Percentiles rank a stretch among this genome's conserved stretches.
Conservation (phyloP, 192 early-diverging fungal species). For the Rhizoclosmatium sp. region DNA sequence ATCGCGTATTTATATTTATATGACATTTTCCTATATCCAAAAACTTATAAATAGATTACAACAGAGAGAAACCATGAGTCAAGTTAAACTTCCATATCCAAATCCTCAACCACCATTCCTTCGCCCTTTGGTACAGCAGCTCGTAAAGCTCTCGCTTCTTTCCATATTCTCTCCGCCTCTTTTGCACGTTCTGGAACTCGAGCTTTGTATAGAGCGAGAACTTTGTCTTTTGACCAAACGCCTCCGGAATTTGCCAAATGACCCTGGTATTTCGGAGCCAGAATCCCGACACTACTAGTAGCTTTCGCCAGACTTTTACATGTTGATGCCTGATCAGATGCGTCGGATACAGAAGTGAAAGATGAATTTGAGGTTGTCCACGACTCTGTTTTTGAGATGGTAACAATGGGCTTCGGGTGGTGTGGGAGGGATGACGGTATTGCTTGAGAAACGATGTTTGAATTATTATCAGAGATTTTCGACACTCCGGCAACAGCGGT, state of each 20-base stretch:
- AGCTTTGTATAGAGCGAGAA: background rate
- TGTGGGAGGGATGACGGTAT: background rate
- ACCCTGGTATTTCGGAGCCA: slow-evolving; percentile 2
- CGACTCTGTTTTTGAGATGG: background rate
- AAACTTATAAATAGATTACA: too few relatives aligned
- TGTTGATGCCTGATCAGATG: background rate
- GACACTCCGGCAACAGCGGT: too few relatives aligned
- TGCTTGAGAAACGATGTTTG: too few relatives aligned
- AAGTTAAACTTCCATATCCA: too few relatives aligned
- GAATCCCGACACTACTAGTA: background rate
- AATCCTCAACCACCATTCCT: too few relatives aligned
- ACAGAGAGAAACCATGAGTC: too few relatives aligned
- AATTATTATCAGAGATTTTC: too few relatives aligned
- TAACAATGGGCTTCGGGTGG: background rate
- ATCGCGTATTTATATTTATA: too few relatives aligned
- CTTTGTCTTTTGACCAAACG: slow-evolving; percentile 26
- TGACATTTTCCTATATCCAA: too few relatives aligned
- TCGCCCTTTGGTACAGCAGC: too few relatives aligned
- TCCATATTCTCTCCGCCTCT: slow-evolving; percentile 31
- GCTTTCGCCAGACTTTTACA: background rate
- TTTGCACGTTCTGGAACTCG: slow-evolving; percentile 14
- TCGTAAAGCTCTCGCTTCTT: background rate
- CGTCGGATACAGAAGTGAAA: background rate
- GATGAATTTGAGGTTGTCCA: background rate
- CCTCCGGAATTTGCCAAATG: background rate